phyloP scores from a whole-genome alignment of 2,329 filamentous ascomycete species.

The Whalleya microplaca region DNA sequence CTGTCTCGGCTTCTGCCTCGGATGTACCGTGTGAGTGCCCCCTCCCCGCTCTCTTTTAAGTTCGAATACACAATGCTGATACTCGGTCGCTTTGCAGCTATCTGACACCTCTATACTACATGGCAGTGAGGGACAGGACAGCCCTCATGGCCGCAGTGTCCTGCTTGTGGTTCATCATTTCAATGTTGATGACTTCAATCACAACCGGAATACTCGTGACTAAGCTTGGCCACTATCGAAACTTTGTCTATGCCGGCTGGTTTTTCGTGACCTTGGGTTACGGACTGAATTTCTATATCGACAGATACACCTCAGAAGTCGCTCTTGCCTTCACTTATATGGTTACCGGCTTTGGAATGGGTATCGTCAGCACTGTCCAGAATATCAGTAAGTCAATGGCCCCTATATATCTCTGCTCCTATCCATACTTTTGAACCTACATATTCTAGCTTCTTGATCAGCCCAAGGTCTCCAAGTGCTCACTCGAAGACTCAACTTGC shows the following conservation, averaged over 20 bases:
- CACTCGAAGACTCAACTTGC: conserved; percentile 50
- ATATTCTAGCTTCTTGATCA: not conserved
- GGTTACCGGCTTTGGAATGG: not conserved
- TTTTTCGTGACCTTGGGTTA: not conserved
- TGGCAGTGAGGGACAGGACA: not conserved
- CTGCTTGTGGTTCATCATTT: not conserved
- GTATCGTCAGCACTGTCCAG: not conserved
- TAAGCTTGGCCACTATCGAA: not conserved
- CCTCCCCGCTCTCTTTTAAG: not conserved
- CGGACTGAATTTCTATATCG: not conserved
- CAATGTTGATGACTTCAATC: not conserved
- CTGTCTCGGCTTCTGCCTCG: not conserved
- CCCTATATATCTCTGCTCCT: not conserved
- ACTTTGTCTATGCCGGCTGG: not conserved
- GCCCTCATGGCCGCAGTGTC: not conserved
- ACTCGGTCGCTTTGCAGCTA: not conserved
- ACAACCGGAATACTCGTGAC: not conserved
- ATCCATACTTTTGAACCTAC: not conserved
- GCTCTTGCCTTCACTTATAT: not conserved
- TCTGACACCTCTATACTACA: not conserved
- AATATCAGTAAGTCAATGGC: not conserved
- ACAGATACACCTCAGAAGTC: not conserved
- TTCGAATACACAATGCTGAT: not conserved
- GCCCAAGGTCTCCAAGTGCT: conserved; percentile 24
- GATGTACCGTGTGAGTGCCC: not conserved